Evolutionary conservation across 129 eudicot species (phyloP), one percentile per base, ranked within the genome.

Genomic region (Smallanthus sonchifolius): DNA sequence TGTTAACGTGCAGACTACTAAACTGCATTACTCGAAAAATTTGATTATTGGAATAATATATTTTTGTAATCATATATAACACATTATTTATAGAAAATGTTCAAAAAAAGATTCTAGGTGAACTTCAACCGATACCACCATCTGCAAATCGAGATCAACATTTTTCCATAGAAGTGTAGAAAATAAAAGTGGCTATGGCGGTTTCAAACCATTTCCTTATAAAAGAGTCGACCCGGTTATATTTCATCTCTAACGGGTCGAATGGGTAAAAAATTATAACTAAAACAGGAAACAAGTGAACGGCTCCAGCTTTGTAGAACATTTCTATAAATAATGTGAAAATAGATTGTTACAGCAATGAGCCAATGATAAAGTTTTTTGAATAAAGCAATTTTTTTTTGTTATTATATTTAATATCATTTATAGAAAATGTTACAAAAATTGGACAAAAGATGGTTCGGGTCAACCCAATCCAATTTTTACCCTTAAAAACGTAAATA

Each of bases 41-140:
- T 10, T 3, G 20, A 49, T n/a, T 49, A 49, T n/a, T 14, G 9
- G 15, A n/a, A 48, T 6, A n/a, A 13, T 6, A 4, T n/a, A 4
- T 49, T 14, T 49, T 14, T n/a, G 5, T 37, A 49, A 49, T 49
- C 56, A 7, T 49, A 7, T 15, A 14, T n/a, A 14, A n/a, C 5
- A 4, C 17, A 49, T 49, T 49, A 49, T 14, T 49, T 49, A n/a
- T 49, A 49, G 56, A n/a, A 49, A 5, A 45, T 45, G 60, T 92
- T 93, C 40, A 89, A 96, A 54, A 96, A 54, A 92, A 81, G 44
- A 92, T 62, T 13, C 89, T 93, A 65, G 86, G 72, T 89, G 67
- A 81, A 87, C 97, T 67, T 91, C 97, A 40, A 87, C 94, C 67
- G 87, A 80, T 10, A 78, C 65, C 16, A 45, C 10, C 56, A n/a